Percentiles rank a stretch among this genome's conserved stretches.
Evolutionary conservation across 495 filamentous ascomycete species (phyloP).

Genomic region (Lasiosphaeria hispida): DNA sequence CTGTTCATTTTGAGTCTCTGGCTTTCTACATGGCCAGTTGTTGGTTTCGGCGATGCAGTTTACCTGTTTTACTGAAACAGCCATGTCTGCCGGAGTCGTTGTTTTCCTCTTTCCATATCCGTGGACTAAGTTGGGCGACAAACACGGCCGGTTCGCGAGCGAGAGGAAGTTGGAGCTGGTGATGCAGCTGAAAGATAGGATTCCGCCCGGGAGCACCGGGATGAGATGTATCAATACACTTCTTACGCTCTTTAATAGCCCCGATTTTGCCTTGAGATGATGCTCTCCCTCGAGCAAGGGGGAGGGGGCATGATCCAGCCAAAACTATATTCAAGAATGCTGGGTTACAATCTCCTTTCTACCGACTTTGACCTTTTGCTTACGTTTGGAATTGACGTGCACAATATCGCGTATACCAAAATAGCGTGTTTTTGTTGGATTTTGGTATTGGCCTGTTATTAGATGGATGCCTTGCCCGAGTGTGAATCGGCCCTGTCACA

Average conservation of each 20-base stretch:
- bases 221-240: constrained; percentile 31
- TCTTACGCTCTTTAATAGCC: constrained; percentile 34
- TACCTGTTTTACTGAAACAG: background rate
- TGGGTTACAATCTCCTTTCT: background rate
- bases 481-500: no score
- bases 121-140: no score
- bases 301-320: background rate
- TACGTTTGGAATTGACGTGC: background rate
- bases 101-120: background rate
- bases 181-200: background rate
- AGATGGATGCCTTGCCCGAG: no score
- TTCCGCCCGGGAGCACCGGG: background rate
- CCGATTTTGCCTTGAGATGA: background rate
- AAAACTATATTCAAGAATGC: background rate
- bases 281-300: background rate
- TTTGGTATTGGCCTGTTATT: no score
- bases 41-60: background rate
- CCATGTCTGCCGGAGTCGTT: background rate
- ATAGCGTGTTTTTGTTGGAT: background rate
- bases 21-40: no score
- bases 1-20: no score
- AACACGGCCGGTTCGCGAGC: no score
- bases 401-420: background rate
- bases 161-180: no score
- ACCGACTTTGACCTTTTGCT: background rate